A percentile compares a stretch with the other conserved stretches of the same genome.
Conservation (phyloP, 495 filamentous ascomycete genomes). For the Aspergillus ostianus region DNA sequence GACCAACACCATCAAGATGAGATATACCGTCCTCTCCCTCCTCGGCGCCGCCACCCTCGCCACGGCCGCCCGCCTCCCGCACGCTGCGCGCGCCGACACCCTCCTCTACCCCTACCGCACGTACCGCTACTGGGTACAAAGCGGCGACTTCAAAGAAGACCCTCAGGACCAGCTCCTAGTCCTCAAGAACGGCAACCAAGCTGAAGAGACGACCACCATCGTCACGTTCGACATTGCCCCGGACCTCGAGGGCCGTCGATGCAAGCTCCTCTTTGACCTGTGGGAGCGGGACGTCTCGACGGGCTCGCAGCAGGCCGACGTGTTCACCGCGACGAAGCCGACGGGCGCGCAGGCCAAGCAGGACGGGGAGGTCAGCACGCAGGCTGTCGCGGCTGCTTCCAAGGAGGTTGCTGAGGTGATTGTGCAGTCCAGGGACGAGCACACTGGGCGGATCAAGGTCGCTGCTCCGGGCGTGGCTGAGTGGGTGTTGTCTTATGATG, state of each 20-base stretch:
- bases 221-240: conserved; percentile 11
- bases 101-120: conserved; percentile 13
- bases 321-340: conserved; percentile 16
- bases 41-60: not conserved
- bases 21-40: not conserved
- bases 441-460: conserved; percentile 9
- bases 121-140: conserved; percentile 12
- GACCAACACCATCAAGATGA: not conserved
- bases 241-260: conserved; percentile 8
- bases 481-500: conserved; percentile 11
- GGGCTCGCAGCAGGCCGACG: conserved; percentile 12
- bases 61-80: not conserved
- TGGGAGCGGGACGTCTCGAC: conserved; percentile 16
- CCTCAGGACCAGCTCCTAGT: conserved; percentile 20
- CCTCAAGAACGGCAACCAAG: conserved; percentile 11
- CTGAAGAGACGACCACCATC: conserved; percentile 13
- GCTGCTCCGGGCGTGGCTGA: conserved; percentile 9
- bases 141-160: conserved; percentile 11
- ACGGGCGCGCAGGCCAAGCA: not conserved
- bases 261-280: conserved; percentile 15
- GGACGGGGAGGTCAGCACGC: not conserved
- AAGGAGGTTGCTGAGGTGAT: conserved; percentile 6
- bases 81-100: conserved; percentile 4
- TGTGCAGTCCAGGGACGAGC: conserved; percentile 9
- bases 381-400: not conserved